Base-by-base conservation (phyloP, 306 rosid genomes). In the Cucumis cinereus region DNA sequence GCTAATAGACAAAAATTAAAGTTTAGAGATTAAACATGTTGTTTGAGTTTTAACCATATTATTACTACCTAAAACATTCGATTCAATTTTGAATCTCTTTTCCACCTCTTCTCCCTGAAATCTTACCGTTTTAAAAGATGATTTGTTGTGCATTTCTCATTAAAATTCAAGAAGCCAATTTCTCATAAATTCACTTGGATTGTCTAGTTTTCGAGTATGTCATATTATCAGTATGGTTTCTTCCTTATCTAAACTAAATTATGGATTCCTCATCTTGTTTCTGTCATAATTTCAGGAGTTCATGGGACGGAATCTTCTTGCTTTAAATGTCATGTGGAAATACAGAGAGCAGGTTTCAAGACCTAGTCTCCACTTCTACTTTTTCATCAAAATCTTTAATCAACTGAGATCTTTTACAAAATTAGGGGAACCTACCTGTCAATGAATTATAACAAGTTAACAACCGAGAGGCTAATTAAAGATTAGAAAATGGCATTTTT, bases 241-340 rank as follows among this genome's bases (percentile, higher is more conserved):
- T 80, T 75, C 40, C 23, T 23, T 7, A 70, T 43, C 26, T 9
- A 24, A 15, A 47, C 23, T 7, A 23, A 40, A 12, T 20, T 23
- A 68, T 69, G 23, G 75, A 71, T 24, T 45, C 26, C 38, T 71
- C 3, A 6, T 61, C 57, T 76, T 64, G 63, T 74, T n/a, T 76
- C 33, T 76, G 73, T 54, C 52, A 41, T 64, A 40, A 79, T 81
- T 81, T 38, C 75, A 94, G 98, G 97, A 94, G 85, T 94, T 94
- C 89, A 85, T 94, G 92, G 98, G 98, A 79, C 89, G 93, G 83
- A 94, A 90, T 80, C 89, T 94, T 59, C 91, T 94, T 73, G 98
- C 98, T 56, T 69, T 94, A 88, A 94, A 94, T 82, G 97, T 94
- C 88, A 94, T 94, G 98, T 94, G 98, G 98, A 94, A 94, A 83